Evolutionary conservation across 768 basidiomycete genomes (phyloP), one percentile per base, ranked within the genome.

Genomic region (Russula vinacea): DNA sequence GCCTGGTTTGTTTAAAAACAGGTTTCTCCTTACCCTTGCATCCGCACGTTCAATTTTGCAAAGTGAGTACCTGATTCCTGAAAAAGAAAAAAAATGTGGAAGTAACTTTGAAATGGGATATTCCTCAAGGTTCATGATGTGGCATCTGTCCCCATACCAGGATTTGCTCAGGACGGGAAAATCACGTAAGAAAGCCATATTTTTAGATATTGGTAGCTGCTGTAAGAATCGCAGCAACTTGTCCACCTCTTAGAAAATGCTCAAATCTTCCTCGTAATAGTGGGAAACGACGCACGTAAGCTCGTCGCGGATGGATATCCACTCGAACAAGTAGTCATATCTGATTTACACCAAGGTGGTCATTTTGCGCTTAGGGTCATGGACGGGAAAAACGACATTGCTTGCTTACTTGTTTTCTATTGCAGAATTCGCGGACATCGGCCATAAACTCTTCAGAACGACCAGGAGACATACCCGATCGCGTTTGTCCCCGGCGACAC

Each of bases 381-480:
- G n/a, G n/a, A n/a, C n/a, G n/a, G n/a, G n/a, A n/a, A n/a, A 11
- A n/a, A n/a, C n/a, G n/a, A n/a, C n/a, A n/a, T 17, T 1, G 14
- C 9, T 1, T n/a, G 33, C 42, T 26, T 7, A 29, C 35, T 44
- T 44, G 19, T 44, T 33, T 17, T 58, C 4, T 2, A 17, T 37
- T 40, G 44, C 59, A 87, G 86, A 74, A 11, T 83, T 84, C 66
- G 88, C 85, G 86, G 76, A 83, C 7, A 76, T 81, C 3, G 87
- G 87, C 0, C 85, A 88, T 65, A 75, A 81, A 49, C 76, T 89
- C 17, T 89, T 87, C 74, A 78, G 72, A 56, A 78, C 81, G 3
- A 83, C 76, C 78, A 80, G 0, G 74, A 79, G 44, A 76, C 79
- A 0, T 87, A 84, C 72, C 82, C 84, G 1, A 82, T 78, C 0